phyloP scores from a whole-genome alignment of 23 red algal species.

The Agarophyton chilense region DNA sequence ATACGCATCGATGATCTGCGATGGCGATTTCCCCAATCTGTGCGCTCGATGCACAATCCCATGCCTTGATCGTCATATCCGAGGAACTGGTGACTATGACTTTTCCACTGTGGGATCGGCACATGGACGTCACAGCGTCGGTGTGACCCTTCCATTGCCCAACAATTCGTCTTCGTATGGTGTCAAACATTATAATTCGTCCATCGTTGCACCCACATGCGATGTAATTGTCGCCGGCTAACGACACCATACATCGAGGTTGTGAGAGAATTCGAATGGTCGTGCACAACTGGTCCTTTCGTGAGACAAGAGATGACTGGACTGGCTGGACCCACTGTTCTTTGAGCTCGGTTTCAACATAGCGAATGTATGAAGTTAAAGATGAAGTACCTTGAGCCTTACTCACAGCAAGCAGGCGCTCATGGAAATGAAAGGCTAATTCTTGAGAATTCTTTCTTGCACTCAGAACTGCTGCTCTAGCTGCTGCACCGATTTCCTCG shows the following conservation, averaged over 20 bases:
- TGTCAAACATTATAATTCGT: conserved; percentile 1
- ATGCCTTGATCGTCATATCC: conserved; percentile 7
- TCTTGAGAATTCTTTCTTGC: background rate
- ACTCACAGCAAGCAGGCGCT: background rate
- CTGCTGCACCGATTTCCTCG: conserved; percentile 11
- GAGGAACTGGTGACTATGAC: conserved; percentile 3
- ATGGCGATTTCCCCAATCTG: background rate
- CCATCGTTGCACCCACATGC: conserved; percentile 19
- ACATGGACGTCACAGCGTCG: conserved; percentile 5
- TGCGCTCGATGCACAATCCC: conserved; percentile 17
- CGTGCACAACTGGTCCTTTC: background rate
- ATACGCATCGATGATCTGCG: background rate
- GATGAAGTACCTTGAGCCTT: background rate
- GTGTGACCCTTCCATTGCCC: conserved; percentile 14
- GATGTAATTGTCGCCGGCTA: conserved; percentile 20
- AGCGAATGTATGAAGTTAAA: background rate
- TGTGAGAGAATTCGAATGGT: background rate
- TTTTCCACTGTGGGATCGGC: background rate
- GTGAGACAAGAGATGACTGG: background rate
- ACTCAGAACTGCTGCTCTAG: background rate
- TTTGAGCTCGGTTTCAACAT: background rate
- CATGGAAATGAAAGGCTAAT: background rate
- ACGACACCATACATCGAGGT: conserved; percentile 2
- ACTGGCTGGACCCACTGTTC: background rate
- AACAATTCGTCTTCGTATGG: conserved; percentile 11